Evolutionary conservation across 352 stramenopile species (phyloP).

Genomic region (Peronospora destructor): DNA sequence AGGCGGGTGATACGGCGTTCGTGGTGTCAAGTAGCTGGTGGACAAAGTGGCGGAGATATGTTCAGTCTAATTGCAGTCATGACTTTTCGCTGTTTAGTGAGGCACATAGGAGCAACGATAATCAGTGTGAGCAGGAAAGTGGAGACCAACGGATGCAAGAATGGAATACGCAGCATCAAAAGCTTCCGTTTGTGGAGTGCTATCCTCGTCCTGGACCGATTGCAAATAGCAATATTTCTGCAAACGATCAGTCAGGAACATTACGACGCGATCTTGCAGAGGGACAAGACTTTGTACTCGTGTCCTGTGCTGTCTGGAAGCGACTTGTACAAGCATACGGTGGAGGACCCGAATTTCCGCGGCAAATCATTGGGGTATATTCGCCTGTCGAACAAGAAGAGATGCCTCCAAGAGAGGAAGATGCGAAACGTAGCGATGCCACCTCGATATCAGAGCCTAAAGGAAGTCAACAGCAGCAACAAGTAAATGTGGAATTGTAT

Average conservation of each 20-base stretch:
- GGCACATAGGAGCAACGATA: not conserved
- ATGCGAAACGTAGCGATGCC: not conserved
- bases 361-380: slow-evolving; percentile 29
- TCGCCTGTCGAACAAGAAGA: slow-evolving; percentile 15
- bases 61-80: slow-evolving; percentile 10
- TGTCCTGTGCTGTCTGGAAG: slow-evolving; percentile 39
- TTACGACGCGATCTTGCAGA: slow-evolving; percentile 29
- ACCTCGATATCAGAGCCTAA: not conserved
- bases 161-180: slow-evolving; percentile 4
- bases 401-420: slow-evolving; percentile 14
- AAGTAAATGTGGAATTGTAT: slow-evolving; percentile 43
- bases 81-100: not conserved
- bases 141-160: slow-evolving; percentile 20
- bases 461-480: slow-evolving; percentile 12
- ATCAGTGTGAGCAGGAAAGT: slow-evolving; percentile 12
- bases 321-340: slow-evolving; percentile 48
- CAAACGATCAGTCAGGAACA: slow-evolving; percentile 32
- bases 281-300: slow-evolving; percentile 42
- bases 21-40: slow-evolving; percentile 52
- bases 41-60: slow-evolving; percentile 44
- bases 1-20: slow-evolving; percentile 41
- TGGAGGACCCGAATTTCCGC: slow-evolving; percentile 47
- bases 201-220: slow-evolving; percentile 39
- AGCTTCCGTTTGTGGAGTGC: not conserved
- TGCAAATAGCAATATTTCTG: slow-evolving; percentile 36